Conservation (phyloP, 805 yeast species). For the Nakazawaea ishiwadae region DNA sequence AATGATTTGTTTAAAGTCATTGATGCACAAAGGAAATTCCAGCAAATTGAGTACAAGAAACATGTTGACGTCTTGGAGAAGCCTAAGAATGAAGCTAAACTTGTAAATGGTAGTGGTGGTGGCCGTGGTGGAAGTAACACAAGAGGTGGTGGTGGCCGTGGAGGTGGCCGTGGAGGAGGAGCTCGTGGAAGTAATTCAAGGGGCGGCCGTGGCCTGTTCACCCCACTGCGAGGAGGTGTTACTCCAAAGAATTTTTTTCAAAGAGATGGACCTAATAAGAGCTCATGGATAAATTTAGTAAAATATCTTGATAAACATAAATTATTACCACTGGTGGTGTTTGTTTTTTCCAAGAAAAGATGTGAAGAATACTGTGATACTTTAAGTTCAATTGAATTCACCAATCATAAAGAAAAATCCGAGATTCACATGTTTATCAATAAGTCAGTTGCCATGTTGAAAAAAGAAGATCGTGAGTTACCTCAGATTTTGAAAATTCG, state of each 20-base stretch:
- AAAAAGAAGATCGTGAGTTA: slow-evolving; percentile 85
- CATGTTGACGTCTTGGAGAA: slow-evolving; percentile 52
- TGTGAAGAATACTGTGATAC: slow-evolving; percentile 92
- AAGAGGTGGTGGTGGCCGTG: slow-evolving; percentile 35
- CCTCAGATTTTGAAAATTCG: slow-evolving; percentile 87
- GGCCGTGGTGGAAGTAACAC: slow-evolving; percentile 34
- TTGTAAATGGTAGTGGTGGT: slow-evolving; percentile 35
- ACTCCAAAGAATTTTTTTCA: slow-evolving; percentile 26
- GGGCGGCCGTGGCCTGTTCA: too few species aligned
- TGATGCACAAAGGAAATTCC: slow-evolving; percentile 66
- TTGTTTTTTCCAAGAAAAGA: slow-evolving; percentile 89
- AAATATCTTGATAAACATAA: slow-evolving; percentile 62
- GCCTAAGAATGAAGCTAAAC: slow-evolving; percentile 33
- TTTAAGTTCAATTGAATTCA: slow-evolving; percentile 68
- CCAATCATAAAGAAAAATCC: slow-evolving; percentile 79
- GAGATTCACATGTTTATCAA: slow-evolving; percentile 93
- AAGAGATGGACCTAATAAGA: slow-evolving; percentile 70
- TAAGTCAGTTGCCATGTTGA: slow-evolving; percentile 78
- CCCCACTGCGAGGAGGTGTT: slow-evolving; percentile 10
- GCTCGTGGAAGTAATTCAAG: slow-evolving; percentile 23
- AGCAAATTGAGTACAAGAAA: slow-evolving; percentile 55
- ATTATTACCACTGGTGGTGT: slow-evolving; percentile 86
- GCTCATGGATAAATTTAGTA: slow-evolving; percentile 71
- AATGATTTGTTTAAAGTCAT: slow-evolving; percentile 67
- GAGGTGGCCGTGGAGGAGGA: slow-evolving; percentile 35